These are phyloP conservation scores for Tetratostichococcus sp. DNA, from an alignment of 139 green algal species.

Conservation along the genomic window DNA sequence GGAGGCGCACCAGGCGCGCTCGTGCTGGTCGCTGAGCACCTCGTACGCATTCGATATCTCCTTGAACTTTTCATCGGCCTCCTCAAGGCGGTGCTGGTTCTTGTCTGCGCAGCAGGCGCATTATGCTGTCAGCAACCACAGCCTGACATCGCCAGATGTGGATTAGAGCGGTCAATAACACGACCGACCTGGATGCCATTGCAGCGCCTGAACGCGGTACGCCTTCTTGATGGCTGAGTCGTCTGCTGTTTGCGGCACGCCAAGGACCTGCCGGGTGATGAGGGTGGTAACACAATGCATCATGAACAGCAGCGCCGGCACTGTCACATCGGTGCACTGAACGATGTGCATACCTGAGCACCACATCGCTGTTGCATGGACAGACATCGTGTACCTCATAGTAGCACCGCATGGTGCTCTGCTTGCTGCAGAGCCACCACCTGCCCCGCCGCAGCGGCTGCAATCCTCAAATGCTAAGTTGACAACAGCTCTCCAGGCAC, in stretches of 20 bases:
- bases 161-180: no score
- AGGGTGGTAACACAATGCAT: no score
- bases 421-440: no score
- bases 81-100: conserved; percentile 63
- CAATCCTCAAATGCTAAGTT: no score
- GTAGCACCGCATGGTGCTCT: not conserved
- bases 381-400: not conserved
- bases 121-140: no score
- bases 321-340: no score
- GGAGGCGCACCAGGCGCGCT: conserved; percentile 80
- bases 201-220: not conserved
- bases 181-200: not conserved
- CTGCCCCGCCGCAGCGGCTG: no score
- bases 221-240: not conserved
- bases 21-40: conserved; percentile 87
- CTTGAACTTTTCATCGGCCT: conserved; percentile 82
- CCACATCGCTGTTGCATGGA: no score
- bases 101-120: conserved; percentile 84
- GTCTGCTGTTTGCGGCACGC: not conserved
- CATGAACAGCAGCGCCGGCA: no score
- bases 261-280: not conserved
- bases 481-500: no score
- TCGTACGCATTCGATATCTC: conserved; percentile 95
- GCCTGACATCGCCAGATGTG: no score
- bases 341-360: no score